phyloP scores from a whole-genome alignment of 768 basidiomycete species.

The Tulasnella calospora region DNA sequence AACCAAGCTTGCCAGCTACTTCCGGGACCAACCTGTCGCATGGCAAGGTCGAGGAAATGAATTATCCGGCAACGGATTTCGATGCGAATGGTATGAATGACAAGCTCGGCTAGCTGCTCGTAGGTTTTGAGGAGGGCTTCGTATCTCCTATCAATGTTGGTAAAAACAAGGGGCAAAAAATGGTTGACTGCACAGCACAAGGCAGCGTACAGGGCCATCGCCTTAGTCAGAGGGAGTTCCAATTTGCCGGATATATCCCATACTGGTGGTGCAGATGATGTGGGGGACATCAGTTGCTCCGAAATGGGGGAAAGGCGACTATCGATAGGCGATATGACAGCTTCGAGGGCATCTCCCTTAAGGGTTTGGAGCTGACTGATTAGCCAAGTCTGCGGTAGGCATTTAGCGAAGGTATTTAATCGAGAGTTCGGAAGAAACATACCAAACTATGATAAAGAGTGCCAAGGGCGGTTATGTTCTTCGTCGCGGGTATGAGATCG shows the following conservation, averaged over 20 bases:
- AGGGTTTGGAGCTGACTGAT: conserved; percentile 62
- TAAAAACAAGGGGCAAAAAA: background rate
- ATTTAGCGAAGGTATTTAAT: conserved; percentile 20
- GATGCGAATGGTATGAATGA: conserved; percentile 79
- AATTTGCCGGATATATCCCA: conserved; percentile 45
- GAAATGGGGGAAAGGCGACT: conserved; percentile 46
- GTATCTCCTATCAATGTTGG: conserved; percentile 59
- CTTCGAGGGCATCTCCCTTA: conserved; percentile 56
- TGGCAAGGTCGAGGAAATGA: conserved; percentile 72
- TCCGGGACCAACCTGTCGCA: conserved; percentile 57
- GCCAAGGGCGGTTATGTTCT: conserved; percentile 70
- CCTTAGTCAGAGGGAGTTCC: conserved; percentile 70
- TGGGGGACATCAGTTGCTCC: conserved; percentile 37
- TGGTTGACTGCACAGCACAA: too few relatives aligned
- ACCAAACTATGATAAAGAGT: conserved; percentile 84
- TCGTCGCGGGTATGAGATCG: conserved; percentile 65
- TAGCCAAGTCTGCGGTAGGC: conserved; percentile 69
- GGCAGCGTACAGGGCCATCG: conserved; percentile 76
- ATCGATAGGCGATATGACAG: conserved; percentile 12
- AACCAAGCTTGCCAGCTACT: background rate
- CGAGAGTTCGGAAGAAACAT: conserved; percentile 35
- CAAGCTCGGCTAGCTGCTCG: conserved; percentile 78
- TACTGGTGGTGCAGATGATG: conserved; percentile 48
- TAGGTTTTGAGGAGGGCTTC: conserved; percentile 87
- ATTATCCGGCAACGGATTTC: conserved; percentile 83